A percentile compares a stretch with the other conserved stretches of the same genome.
Conservation (phyloP, 257 asterid genomes). For the Penstemon newberryi region DNA sequence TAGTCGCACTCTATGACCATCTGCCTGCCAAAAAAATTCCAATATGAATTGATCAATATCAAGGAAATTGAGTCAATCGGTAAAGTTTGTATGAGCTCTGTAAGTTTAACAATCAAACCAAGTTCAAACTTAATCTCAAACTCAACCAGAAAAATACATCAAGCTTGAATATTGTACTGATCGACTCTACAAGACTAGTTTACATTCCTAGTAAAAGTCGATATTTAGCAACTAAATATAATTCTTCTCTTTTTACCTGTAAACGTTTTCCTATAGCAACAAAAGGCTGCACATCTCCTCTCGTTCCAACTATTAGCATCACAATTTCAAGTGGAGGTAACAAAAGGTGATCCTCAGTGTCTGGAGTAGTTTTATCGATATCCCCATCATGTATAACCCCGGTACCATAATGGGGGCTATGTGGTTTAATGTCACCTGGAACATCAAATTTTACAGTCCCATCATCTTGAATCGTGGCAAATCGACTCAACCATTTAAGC, state of each 20-base stretch:
- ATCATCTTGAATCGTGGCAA: slow-evolving; percentile 64
- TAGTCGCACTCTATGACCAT: slow-evolving; percentile 85
- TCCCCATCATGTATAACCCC: slow-evolving; percentile 40
- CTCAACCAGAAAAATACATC: too few relatives aligned
- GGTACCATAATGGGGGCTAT: slow-evolving; percentile 46
- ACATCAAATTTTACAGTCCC: slow-evolving; percentile 82
- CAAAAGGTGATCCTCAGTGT: slow-evolving; percentile 34
- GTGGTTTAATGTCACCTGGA: slow-evolving; percentile 58
- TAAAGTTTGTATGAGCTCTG: too few relatives aligned
- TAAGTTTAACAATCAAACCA: too few relatives aligned
- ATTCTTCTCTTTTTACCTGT: slow-evolving; percentile 45
- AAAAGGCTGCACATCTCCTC: slow-evolving; percentile 95
- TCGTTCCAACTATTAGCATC: slow-evolving; percentile 87
- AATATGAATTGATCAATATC: slow-evolving; percentile 12
- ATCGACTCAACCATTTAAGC: slow-evolving; percentile 61
- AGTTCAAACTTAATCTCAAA: too few relatives aligned
- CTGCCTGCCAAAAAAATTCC: slow-evolving; percentile 53
- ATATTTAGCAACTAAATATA: neutral
- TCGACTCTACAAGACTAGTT: too few relatives aligned
- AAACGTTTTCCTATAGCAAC: slow-evolving; percentile 80
- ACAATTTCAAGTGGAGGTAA: slow-evolving; percentile 79
- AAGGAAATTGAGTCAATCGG: too few relatives aligned
- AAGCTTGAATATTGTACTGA: too few relatives aligned
- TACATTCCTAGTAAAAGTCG: too few relatives aligned
- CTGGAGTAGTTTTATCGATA: slow-evolving; percentile 33